phyloP scores from a whole-genome alignment of 83 land plant genomes.

The Picea engelmannii region DNA sequence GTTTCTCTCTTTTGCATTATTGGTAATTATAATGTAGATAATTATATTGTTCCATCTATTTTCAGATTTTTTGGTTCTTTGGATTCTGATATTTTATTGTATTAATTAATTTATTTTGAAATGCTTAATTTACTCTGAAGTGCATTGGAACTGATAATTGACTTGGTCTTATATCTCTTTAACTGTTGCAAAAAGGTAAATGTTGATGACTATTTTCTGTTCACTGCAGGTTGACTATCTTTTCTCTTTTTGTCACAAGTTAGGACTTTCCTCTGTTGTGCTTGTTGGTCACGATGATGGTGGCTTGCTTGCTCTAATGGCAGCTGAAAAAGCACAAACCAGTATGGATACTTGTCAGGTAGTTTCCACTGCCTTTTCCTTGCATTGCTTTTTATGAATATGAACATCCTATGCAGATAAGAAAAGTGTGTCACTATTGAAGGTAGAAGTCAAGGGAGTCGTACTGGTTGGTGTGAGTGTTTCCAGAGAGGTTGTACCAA shows the following conservation, averaged over 20 bases:
- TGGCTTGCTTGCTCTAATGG: conserved; percentile 52
- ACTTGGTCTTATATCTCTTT: neutral
- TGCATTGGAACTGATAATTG: neutral
- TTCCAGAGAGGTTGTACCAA: conserved; percentile 43
- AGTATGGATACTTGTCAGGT: conserved; percentile 25
- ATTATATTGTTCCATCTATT: neutral
- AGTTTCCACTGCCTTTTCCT: neutral
- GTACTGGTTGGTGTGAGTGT: conserved; percentile 42
- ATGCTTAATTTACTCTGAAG: neutral
- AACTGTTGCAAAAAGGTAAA: conserved; percentile 1
- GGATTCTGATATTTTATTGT: neutral
- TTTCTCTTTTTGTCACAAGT: conserved; percentile 35
- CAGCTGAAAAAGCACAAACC: conserved; percentile 40
- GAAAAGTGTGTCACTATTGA: neutral
- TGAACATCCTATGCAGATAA: neutral
- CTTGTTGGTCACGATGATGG: conserved; percentile 60
- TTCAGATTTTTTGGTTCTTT: neutral
- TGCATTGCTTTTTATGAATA: neutral
- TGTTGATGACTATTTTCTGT: neutral
- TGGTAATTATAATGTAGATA: neutral
- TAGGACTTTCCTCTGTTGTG: conserved; percentile 41
- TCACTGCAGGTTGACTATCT: conserved; percentile 41
- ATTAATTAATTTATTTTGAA: too few species aligned
- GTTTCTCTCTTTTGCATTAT: neutral
- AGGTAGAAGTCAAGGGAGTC: conserved; percentile 49